These are phyloP conservation scores for Naematelia aurantialba DNA, from an alignment of 768 basidiomycete genomes.

Conservation along the genomic window DNA sequence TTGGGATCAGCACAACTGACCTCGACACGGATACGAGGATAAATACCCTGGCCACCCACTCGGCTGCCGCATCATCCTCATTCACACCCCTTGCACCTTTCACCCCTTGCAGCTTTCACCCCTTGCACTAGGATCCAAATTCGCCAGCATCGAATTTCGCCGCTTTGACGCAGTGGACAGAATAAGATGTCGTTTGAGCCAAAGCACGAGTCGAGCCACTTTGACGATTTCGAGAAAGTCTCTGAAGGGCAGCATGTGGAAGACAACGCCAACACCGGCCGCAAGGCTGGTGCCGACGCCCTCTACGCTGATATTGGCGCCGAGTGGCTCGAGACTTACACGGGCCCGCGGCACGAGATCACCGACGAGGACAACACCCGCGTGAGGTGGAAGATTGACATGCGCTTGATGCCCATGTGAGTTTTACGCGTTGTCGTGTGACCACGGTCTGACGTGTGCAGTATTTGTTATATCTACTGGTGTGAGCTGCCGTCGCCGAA, in stretches of 20 bases:
- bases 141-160: no score
- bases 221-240: not conserved
- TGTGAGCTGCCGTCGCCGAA: not conserved
- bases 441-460: not conserved
- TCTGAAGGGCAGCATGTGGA: not conserved
- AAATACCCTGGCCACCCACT: no score
- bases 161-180: no score
- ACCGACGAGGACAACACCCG: conserved; percentile 13
- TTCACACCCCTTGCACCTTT: no score
- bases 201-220: not conserved
- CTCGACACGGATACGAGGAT: no score
- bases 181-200: not conserved
- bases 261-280: not conserved
- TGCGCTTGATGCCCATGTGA: conserved; percentile 15
- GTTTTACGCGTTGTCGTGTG: not conserved
- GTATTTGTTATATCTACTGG: conserved; percentile 22
- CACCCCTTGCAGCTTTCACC: no score
- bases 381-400: conserved; percentile 12
- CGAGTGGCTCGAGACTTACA: conserved; percentile 11
- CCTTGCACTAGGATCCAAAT: no score
- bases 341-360: conserved; percentile 10
- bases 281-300: not conserved
- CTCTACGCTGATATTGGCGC: conserved; percentile 9
- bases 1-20: no score
- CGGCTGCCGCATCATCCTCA: no score